A percentile compares a stretch with the other conserved stretches of the same genome.
Conservation (phyloP, 2,329 filamentous ascomycete species). For the Sclerotinia borealis region DNA sequence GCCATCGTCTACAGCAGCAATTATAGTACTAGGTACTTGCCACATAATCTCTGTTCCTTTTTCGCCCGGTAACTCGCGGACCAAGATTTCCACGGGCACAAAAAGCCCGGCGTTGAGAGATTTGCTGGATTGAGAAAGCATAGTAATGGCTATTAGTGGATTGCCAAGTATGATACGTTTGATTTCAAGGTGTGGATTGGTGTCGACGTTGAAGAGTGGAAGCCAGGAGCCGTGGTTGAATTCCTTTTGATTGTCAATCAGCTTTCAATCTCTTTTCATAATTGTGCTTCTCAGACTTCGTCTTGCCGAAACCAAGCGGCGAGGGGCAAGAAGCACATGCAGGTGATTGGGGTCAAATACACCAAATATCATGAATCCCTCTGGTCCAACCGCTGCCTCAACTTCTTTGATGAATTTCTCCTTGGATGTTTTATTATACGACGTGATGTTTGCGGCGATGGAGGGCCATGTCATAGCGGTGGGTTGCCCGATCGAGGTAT, state of each 20-base stretch:
- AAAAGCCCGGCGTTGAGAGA: slow-evolving; percentile 16
- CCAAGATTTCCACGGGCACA: slow-evolving; percentile 24
- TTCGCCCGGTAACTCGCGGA: slow-evolving; percentile 15
- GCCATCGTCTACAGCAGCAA: slow-evolving; percentile 12
- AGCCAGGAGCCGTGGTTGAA: slow-evolving; percentile 23
- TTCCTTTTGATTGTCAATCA: slow-evolving; percentile 15
- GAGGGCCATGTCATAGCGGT: neutral
- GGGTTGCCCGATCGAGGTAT: slow-evolving; percentile 18
- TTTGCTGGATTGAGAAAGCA: slow-evolving; percentile 19
- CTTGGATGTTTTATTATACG: neutral
- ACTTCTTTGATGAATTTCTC: slow-evolving; percentile 13
- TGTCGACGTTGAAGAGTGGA: slow-evolving; percentile 17
- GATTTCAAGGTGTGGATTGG: slow-evolving; percentile 10
- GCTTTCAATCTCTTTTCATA: neutral
- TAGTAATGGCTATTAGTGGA: slow-evolving; percentile 24
- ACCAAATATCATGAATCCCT: slow-evolving; percentile 23
- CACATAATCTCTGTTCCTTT: slow-evolving; percentile 20
- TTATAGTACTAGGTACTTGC: slow-evolving; percentile 20
- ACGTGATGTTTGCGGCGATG: slow-evolving; percentile 11
- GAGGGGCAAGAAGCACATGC: neutral
- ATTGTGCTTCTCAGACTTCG: neutral
- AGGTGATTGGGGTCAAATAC: slow-evolving; percentile 3
- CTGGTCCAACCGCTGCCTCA: slow-evolving; percentile 14
- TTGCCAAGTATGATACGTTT: slow-evolving; percentile 25
- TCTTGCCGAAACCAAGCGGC: neutral